Evolutionary conservation across 2,329 filamentous ascomycete species (phyloP).

Genomic region (Colletotrichum nymphaeae): DNA sequence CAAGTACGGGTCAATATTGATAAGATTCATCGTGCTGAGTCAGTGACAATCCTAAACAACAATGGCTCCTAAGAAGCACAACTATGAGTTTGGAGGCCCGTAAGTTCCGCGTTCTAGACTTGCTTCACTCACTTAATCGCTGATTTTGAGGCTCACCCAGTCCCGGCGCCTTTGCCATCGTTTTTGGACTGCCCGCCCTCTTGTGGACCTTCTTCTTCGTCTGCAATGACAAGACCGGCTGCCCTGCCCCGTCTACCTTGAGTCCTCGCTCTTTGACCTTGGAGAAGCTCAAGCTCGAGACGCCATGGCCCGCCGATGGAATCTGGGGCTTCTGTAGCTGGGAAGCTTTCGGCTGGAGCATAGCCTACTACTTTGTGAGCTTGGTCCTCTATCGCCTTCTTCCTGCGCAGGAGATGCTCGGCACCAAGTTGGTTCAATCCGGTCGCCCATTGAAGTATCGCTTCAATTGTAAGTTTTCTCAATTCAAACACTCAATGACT

Average conservation of each 20-base stretch:
- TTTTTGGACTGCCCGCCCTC: conserved; percentile 80
- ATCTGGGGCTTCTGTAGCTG: conserved; percentile 74
- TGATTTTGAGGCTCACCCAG: conserved; percentile 52
- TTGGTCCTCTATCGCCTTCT: conserved; percentile 78
- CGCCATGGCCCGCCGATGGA: conserved; percentile 80
- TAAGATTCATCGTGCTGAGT: neutral
- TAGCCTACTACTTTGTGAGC: conserved; percentile 81
- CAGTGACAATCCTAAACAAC: neutral
- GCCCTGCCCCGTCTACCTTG: conserved; percentile 82
- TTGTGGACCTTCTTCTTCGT: conserved; percentile 81
- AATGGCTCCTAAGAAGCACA: conserved; percentile 33
- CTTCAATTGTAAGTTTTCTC: conserved; percentile 69
- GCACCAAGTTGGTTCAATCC: conserved; percentile 70
- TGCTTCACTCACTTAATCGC: fast-evolving
- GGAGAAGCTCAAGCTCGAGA: conserved; percentile 76
- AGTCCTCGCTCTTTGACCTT: conserved; percentile 75
- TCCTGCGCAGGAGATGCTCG: conserved; percentile 76
- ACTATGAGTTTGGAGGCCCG: conserved; percentile 49
- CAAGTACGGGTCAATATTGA: neutral
- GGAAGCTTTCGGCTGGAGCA: conserved; percentile 72
- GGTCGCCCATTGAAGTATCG: conserved; percentile 82
- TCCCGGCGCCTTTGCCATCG: conserved; percentile 77
- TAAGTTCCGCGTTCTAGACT: conserved; percentile 36
- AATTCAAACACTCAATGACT: fast-evolving
- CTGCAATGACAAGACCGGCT: conserved; percentile 90